Percentiles rank a stretch among this genome's conserved stretches.
These are phyloP conservation scores for Arthrinium puccinioides DNA, from an alignment of 2,329 filamentous ascomycete genomes.

Conservation along the genomic window DNA sequence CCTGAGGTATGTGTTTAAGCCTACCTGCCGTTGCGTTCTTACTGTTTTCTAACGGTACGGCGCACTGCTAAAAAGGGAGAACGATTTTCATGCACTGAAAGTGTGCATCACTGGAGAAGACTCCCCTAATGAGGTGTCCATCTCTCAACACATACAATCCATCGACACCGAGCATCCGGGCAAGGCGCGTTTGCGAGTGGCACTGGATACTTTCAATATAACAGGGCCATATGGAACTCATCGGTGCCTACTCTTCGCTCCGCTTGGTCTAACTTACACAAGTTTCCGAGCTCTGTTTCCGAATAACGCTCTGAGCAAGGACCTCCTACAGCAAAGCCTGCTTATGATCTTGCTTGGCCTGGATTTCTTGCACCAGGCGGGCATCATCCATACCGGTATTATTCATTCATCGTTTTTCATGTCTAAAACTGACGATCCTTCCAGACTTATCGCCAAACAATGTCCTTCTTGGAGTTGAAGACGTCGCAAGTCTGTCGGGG, in stretches of 20 bases:
- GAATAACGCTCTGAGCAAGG: conserved; percentile 13
- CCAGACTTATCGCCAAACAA: conserved; percentile 20
- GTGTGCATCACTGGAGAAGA: conserved; percentile 7
- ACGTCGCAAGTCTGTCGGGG: conserved; percentile 7
- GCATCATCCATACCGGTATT: conserved; percentile 13
- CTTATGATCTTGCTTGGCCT: conserved; percentile 11
- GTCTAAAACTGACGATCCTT: not conserved
- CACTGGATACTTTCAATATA: conserved; percentile 9
- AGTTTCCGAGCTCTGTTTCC: conserved; percentile 15
- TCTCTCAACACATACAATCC: conserved; percentile 10
- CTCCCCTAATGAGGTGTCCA: conserved; percentile 8
- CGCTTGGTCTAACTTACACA: conserved; percentile 11
- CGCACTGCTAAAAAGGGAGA: not conserved
- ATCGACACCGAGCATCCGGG: conserved; percentile 10
- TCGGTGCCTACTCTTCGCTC: conserved; percentile 13
- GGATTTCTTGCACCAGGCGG: conserved; percentile 11
- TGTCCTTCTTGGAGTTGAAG: conserved; percentile 14
- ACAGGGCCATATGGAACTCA: conserved; percentile 12
- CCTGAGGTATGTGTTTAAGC: conserved; percentile 7
- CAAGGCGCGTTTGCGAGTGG: conserved; percentile 6
- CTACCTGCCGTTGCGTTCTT: not conserved
- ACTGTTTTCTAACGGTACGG: not conserved
- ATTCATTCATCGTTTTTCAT: not conserved
- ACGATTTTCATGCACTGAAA: conserved; percentile 6
- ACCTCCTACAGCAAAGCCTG: conserved; percentile 14